Percentiles rank a stretch among this genome's conserved stretches.
phyloP scores from a whole-genome alignment of 2,329 filamentous ascomycete species.

The Epichloe elymi region DNA sequence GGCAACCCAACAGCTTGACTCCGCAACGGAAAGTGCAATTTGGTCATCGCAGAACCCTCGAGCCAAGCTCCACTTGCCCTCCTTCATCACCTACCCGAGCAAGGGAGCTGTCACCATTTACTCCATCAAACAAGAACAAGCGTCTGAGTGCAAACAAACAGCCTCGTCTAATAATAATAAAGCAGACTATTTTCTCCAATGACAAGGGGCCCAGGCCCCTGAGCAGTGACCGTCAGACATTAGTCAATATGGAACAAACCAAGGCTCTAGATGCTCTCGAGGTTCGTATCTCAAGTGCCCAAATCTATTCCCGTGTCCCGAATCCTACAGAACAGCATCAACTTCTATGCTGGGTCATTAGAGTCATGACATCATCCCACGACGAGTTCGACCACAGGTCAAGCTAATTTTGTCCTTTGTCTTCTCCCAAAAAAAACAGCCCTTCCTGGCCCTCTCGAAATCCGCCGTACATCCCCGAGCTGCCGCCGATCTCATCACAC shows the following conservation, averaged over 20 bases:
- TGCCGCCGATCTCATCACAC: constrained; percentile 71
- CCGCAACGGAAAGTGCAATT: too few species aligned
- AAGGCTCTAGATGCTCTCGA: constrained; percentile 52
- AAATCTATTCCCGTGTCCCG: neutral
- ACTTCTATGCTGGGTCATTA: neutral
- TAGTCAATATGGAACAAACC: constrained; percentile 54
- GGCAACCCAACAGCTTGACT: too few species aligned
- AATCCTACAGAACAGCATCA: neutral
- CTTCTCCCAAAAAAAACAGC: constrained; percentile 33
- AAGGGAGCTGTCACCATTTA: neutral
- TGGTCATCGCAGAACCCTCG: neutral
- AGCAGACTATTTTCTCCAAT: neutral
- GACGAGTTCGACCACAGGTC: neutral
- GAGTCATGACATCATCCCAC: neutral
- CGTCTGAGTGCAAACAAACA: neutral
- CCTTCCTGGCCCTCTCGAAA: constrained; percentile 82
- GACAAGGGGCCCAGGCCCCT: constrained; percentile 3
- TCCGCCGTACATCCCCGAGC: constrained; percentile 73
- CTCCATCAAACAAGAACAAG: neutral
- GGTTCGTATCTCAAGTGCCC: constrained; percentile 23
- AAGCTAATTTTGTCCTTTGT: constrained; percentile 14
- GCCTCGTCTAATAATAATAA: neutral
- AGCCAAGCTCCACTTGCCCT: neutral
- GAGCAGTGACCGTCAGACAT: constrained; percentile 2
- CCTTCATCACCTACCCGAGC: neutral